A percentile compares a stretch with the other conserved stretches of the same genome.
phyloP scores from a whole-genome alignment of 2,329 filamentous ascomycete species.

The Pleomassaria siparia region DNA sequence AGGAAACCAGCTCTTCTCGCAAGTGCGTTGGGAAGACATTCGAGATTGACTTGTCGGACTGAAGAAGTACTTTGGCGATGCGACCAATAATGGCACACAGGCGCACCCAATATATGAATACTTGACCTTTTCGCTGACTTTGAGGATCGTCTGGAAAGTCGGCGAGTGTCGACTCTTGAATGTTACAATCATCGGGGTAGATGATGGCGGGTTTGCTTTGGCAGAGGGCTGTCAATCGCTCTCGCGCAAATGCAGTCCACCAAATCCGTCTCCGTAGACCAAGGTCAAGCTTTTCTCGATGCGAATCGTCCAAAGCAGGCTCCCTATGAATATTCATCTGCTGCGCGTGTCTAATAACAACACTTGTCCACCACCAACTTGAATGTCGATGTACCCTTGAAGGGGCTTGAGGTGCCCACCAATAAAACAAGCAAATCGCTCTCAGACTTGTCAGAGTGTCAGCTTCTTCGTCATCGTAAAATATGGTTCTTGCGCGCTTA shows the following conservation, averaged over 20 bases:
- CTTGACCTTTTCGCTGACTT: slow-evolving; percentile 23
- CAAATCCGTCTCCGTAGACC: slow-evolving; percentile 22
- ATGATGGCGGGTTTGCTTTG: slow-evolving; percentile 26
- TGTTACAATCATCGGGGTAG: slow-evolving; percentile 24
- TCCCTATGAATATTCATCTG: slow-evolving; percentile 27
- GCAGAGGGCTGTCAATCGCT: slow-evolving; percentile 22
- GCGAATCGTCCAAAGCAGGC: slow-evolving; percentile 12
- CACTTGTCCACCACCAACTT: slow-evolving; percentile 24
- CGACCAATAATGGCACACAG: slow-evolving; percentile 25
- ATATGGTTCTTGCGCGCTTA: slow-evolving; percentile 20
- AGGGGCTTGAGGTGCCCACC: slow-evolving; percentile 24
- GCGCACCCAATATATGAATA: slow-evolving; percentile 26
- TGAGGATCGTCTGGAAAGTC: slow-evolving; percentile 21
- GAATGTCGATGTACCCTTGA: slow-evolving; percentile 20
- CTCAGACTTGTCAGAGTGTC: slow-evolving; percentile 19
- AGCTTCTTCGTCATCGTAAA: slow-evolving; percentile 25
- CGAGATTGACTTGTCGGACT: slow-evolving; percentile 11
- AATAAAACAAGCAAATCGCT: slow-evolving; percentile 23
- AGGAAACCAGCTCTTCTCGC: slow-evolving; percentile 20
- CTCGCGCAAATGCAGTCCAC: slow-evolving; percentile 28
- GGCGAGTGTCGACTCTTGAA: slow-evolving; percentile 18
- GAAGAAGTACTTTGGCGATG: slow-evolving; percentile 20
- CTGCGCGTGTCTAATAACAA: slow-evolving; percentile 25
- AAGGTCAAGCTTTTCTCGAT: slow-evolving; percentile 13
- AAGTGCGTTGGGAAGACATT: slow-evolving; percentile 13